phyloP scores from a whole-genome alignment of 306 rosid genomes.

The Betula pendula region DNA sequence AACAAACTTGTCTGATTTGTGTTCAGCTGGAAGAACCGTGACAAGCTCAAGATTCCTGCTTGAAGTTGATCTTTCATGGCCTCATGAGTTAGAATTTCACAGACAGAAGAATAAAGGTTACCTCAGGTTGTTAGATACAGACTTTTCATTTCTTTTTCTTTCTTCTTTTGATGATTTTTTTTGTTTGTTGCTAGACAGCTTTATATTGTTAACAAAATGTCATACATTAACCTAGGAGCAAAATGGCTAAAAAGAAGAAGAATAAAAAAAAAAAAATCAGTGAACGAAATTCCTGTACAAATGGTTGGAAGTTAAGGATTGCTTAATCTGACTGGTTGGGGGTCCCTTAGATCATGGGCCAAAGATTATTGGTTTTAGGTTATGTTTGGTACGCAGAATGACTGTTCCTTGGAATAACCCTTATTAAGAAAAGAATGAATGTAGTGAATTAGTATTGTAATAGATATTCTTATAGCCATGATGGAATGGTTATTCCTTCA shows the following conservation, averaged over 20 bases:
- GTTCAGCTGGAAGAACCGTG: constrained; percentile 41
- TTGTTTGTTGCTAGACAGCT: background rate
- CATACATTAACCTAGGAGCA: background rate
- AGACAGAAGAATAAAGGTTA: background rate
- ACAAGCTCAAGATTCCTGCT: constrained; percentile 42
- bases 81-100: background rate
- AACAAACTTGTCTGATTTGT: background rate
- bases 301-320: too few species aligned
- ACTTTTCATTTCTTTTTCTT: background rate
- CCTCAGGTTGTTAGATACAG: background rate
- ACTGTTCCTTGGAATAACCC: too few species aligned
- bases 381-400: too few species aligned
- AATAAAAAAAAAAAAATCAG: too few species aligned
- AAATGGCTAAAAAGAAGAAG: too few species aligned
- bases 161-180: background rate
- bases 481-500: too few species aligned
- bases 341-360: too few species aligned
- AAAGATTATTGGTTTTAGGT: too few species aligned
- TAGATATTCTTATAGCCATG: too few species aligned
- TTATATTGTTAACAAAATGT: background rate
- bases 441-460: too few species aligned
- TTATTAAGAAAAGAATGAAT: too few species aligned
- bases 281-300: background rate
- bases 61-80: constrained; percentile 7
- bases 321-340: too few species aligned